Conservation (phyloP, 768 basidiomycete genomes). For the Lactarius trivialis region DNA sequence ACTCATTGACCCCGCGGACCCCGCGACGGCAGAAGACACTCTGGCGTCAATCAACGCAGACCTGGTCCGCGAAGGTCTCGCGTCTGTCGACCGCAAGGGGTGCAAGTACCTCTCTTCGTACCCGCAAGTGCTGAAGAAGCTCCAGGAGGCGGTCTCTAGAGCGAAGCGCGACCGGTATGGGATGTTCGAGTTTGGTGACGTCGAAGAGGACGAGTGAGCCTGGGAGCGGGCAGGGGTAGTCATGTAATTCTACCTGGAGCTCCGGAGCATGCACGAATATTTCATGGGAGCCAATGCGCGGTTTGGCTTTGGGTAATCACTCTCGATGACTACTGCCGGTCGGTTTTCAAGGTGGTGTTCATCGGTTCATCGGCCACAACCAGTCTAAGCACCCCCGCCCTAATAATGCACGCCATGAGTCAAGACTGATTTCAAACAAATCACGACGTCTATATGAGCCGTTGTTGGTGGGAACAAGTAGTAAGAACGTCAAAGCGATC, state of each 20-base stretch:
- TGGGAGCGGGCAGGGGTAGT: constrained; percentile 21
- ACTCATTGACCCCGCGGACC: constrained; percentile 83
- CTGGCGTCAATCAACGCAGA: constrained; percentile 82
- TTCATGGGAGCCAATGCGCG: background rate
- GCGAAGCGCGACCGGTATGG: constrained; percentile 74
- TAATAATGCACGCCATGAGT: background rate
- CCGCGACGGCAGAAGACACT: constrained; percentile 58
- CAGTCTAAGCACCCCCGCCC: background rate
- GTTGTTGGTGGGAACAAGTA: background rate
- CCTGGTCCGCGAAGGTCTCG: constrained; percentile 83
- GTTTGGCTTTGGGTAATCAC: background rate
- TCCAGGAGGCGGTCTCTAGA: constrained; percentile 51
- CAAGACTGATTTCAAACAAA: background rate
- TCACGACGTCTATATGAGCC: background rate
- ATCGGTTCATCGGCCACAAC: background rate
- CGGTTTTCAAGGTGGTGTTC: no score
- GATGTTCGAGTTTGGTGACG: constrained; percentile 90
- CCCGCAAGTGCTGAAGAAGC: constrained; percentile 56
- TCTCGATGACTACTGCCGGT: background rate
- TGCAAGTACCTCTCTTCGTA: constrained; percentile 69
- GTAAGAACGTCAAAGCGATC: background rate
- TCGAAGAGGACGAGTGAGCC: constrained; percentile 56
- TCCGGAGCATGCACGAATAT: background rate
- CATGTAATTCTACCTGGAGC: background rate
- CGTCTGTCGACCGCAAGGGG: constrained; percentile 67